Evolutionary conservation across 2,329 filamentous ascomycete genomes (phyloP).

Genomic region (Fusarium fracticaudum): DNA sequence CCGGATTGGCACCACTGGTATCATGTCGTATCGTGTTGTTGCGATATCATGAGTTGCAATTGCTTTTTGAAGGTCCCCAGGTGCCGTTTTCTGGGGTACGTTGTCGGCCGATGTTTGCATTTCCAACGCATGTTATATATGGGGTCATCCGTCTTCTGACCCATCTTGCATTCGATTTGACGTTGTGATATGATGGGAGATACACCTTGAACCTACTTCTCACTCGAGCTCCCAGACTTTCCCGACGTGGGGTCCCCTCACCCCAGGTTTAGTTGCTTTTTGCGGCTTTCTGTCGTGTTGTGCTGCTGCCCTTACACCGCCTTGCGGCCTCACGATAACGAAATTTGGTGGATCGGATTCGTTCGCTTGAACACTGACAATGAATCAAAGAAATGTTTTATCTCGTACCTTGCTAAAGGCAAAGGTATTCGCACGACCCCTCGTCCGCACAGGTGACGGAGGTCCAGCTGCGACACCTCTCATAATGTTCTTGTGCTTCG

Average conservation of each 20-base stretch:
- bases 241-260: constrained; percentile 33
- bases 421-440: constrained; percentile 52
- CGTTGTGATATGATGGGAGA: constrained; percentile 2
- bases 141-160: constrained; percentile 27
- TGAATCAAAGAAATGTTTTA: constrained; percentile 10
- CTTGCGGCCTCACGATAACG: constrained; percentile 34
- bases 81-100: constrained; percentile 8
- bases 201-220: neutral
- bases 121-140: constrained; percentile 24
- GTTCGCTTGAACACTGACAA: constrained; percentile 31
- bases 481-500: constrained; percentile 32
- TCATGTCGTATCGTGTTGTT: constrained; percentile 33
- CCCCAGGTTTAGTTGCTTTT: constrained; percentile 23
- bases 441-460: constrained; percentile 44
- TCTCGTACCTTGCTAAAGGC: constrained; percentile 53
- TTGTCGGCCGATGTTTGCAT: constrained; percentile 41
- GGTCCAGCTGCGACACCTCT: constrained; percentile 50
- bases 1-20: constrained; percentile 43
- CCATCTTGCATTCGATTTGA: constrained; percentile 18
- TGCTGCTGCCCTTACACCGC: constrained; percentile 38
- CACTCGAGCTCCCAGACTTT: constrained; percentile 4
- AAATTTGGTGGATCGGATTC: constrained; percentile 32
- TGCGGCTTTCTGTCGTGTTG: neutral
- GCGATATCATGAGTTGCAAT: constrained; percentile 12
- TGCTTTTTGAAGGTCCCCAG: constrained; percentile 5